Base-by-base conservation (phyloP, 768 basidiomycete species). In the Neoboletus brunneissimus region DNA sequence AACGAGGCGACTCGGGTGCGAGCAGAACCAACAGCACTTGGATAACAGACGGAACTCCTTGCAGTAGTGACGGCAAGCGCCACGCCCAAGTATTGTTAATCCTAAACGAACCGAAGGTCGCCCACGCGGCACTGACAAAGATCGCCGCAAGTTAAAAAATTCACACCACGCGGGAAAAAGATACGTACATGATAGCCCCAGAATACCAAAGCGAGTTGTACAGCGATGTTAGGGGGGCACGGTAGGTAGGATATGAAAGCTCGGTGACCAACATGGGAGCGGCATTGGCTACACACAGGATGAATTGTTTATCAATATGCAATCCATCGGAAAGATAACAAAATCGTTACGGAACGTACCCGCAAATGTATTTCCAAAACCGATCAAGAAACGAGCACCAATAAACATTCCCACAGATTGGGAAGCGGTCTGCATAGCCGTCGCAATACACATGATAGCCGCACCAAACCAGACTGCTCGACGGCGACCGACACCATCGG, bases 161-260 rank as follows among this genome's bases (percentile, higher is more conserved):
- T 18, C 7, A 7, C 12, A 13, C 12, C 27, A 31, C 2, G 3
- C 2, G 13, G 50, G 31, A 20, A 27, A 40, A 56, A 53, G 32
- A 55, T 20, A 76, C 81, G 44, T 56, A 83, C 84, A 91, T 67
- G 67, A 91, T 89, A 56, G 88, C 80, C 53, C 91, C 91, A n/a
- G 87, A 86, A 66, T 90, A 90, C 90, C 91, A 93, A 57, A 91
- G 82, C 25, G 88, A 85, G 78, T 91, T 90, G 76, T 88, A 91
- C 48, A 83, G 74, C 1, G 88, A 85, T 11, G 89, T 93, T 57
- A 94, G 72, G 20, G 84, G 84, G 13, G 85, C 87, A 60, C 92
- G 90, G 70, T 94, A 85, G 2, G 81, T 77, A 15, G 91, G 91
- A 72, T 92, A 93, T 0, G 91, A 80, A 31, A 94, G 73, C 71